phyloP scores from a whole-genome alignment of 441 rosid genomes.

The Sinapis alba region DNA sequence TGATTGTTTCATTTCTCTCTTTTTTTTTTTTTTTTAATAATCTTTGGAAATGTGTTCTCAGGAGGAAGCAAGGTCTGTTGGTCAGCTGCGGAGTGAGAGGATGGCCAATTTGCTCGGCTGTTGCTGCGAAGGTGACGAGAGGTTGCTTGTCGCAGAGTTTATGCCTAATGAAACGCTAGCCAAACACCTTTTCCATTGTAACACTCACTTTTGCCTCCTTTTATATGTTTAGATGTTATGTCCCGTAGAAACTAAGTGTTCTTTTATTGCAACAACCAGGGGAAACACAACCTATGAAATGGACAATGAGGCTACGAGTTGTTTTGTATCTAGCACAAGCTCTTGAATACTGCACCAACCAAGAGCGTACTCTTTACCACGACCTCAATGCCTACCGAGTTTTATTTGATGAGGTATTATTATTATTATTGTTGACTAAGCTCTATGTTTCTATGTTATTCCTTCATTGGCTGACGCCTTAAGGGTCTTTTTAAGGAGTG shows the following conservation, averaged over 20 bases:
- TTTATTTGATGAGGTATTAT: slow-evolving; percentile 64
- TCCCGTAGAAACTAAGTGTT: slow-evolving; percentile 36
- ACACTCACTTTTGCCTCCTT: slow-evolving; percentile 12
- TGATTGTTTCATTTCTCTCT: not conserved
- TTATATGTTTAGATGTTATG: slow-evolving; percentile 35
- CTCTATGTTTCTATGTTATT: not conserved
- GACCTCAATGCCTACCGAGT: slow-evolving; percentile 68
- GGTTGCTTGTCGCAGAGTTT: slow-evolving; percentile 60
- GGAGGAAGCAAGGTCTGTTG: slow-evolving; percentile 70
- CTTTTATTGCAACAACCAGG: slow-evolving; percentile 47
- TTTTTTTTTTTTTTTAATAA: not conserved
- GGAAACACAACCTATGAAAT: slow-evolving; percentile 72
- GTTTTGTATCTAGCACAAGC: slow-evolving; percentile 67
- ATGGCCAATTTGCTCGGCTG: slow-evolving; percentile 63
- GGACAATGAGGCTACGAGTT: slow-evolving; percentile 72
- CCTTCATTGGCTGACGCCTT: slow-evolving; percentile 17
- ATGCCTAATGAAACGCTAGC: slow-evolving; percentile 65
- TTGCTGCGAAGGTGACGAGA: slow-evolving; percentile 65
- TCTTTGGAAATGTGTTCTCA: slow-evolving; percentile 23
- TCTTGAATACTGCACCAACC: slow-evolving; percentile 61
- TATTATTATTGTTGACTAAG: no score
- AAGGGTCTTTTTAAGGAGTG: slow-evolving; percentile 45
- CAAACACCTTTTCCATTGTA: slow-evolving; percentile 67
- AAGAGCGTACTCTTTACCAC: slow-evolving; percentile 61
- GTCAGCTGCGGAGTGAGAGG: slow-evolving; percentile 55